Percentiles rank a stretch among this genome's conserved stretches.
phyloP scores from a whole-genome alignment of 768 basidiomycete genomes.

The Pleurotus pulmonarius region DNA sequence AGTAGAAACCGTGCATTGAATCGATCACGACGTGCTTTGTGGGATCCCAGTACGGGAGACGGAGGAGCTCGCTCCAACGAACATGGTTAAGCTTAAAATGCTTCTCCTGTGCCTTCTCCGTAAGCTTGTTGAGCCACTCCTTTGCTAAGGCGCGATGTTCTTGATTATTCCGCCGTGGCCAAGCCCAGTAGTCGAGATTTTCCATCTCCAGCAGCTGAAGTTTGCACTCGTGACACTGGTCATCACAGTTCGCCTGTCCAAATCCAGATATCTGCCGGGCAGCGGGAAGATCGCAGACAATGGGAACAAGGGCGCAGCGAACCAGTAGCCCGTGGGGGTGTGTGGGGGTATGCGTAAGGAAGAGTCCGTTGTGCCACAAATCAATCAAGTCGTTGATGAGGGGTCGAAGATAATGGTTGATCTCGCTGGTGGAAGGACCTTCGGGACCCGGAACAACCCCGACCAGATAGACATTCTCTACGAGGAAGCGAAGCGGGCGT shows the following conservation, averaged over 20 bases:
- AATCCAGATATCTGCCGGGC: slow-evolving; percentile 26
- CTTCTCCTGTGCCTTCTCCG: neutral
- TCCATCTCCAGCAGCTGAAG: slow-evolving; percentile 10
- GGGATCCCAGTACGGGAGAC: slow-evolving; percentile 31
- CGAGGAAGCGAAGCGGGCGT: no score
- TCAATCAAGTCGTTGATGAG: no score
- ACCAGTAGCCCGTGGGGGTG: neutral
- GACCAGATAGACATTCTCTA: no score
- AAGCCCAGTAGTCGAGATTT: slow-evolving; percentile 12
- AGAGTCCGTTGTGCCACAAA: no score
- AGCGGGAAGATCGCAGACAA: slow-evolving; percentile 34
- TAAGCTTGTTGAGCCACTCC: slow-evolving; percentile 13
- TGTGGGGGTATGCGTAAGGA: neutral
- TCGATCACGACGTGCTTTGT: slow-evolving; percentile 24
- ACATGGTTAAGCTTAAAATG: slow-evolving; percentile 18
- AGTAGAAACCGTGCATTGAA: slow-evolving; percentile 31
- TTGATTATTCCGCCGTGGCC: slow-evolving; percentile 10
- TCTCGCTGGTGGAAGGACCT: no score
- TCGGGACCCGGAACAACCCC: no score
- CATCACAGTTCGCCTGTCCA: slow-evolving; percentile 10
- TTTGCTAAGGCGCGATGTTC: slow-evolving; percentile 14
- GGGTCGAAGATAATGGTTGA: no score
- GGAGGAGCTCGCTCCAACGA: slow-evolving; percentile 23
- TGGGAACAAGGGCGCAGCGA: neutral
- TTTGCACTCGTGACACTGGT: slow-evolving; percentile 19